Base-by-base conservation (phyloP, 2,329 filamentous ascomycete species). In the Raffaelea arxii region DNA sequence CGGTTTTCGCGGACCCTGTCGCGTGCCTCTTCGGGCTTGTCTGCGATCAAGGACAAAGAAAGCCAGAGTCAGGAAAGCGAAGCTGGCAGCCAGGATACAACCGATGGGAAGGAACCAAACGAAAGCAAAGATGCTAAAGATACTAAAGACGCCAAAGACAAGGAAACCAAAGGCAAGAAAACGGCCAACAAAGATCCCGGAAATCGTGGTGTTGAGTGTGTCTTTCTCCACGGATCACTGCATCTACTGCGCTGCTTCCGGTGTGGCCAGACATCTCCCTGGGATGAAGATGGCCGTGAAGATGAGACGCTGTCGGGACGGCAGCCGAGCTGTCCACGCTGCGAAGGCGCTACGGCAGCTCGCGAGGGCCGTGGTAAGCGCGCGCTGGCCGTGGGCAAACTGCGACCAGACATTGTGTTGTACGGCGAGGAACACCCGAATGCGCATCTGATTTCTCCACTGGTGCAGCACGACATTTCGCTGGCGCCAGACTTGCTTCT, bases 351-450 rank as follows among this genome's bases (percentile, higher is more conserved):
- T 4, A 80, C 78, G 3, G 74, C 75, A 1, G 76, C 76, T 6
- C 70, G 82, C 25, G 72, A 80, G 52, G 79, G 80, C 50, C 74
- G 68, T 43, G 83, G 83, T 12, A 84, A 85, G 56, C 72, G 82
- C 49, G 78, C 78, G 0, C 66, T 85, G 6, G 79, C 80, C 4
- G 74, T 86, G 3, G 82, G 82, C 27, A 80, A 80, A 50, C 67
- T 87, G 18, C 70, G 82, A 35, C 83, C 83, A 1, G 82, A 87
- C 55, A 84, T 87, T 55, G 82, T 87, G 2, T 67, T 87, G 1
- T 87, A 86, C 56, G 82, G 82, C 21, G 82, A 87, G 58, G 81
- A 86, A 44, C 81, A 87, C 54, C 83, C 83, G 0, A 75, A 75
- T 25, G 77, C 79, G 2, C 78, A 84, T 49, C 67, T 83, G 5